Base-by-base conservation (phyloP, 148 eudicot genomes). In the Fagopyrum esculentum region DNA sequence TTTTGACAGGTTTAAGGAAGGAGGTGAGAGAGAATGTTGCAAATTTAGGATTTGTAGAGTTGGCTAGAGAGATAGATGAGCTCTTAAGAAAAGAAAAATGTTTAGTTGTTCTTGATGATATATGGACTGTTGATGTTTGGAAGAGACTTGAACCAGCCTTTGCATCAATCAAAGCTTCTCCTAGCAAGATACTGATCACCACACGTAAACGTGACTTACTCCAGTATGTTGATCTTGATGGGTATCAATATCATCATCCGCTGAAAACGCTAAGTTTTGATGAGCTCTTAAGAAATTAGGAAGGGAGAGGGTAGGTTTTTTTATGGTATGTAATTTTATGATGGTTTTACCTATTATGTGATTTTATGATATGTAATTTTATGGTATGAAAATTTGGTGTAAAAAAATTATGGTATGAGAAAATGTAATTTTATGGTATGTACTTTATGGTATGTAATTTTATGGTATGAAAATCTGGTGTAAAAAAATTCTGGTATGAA, bases 101-200 rank as follows among this genome's bases (percentile, higher is more conserved):
- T 17, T 57, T 74, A 3, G 69, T 74, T 11, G 66, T 74, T 57
- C 50, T 74, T 13, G 76, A 74, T 56, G 76, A 74, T 44, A 16
- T 74, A 5, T 54, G 76, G 76, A 55, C 1, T 35, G 43, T 4
- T 1, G 15, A 17, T 0, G 66, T 12, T 59, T 74, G 76, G 76
- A 29, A 57, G 9, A 13, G 30, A 1, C 29, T 74, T 13, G 57
- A 74, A n/a, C 12, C 1, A n/a, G 69, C 76, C 9, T 57, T 74
- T n/a, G 1, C 48, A 17, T 72, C 66, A 15, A 43, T 35, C 4
- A 5, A 44, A 40, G 35, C 15, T 11, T 45, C 49, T 8, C 0
- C 45, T 30, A 57, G 76, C 64, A 74, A 74, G 56, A 12, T 74
- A 17, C 45, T 74, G 2, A 4, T 74, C 76, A 74, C 76, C 66